phyloP scores from a whole-genome alignment of 441 rosid species.

The Corymbia calophylla region DNA sequence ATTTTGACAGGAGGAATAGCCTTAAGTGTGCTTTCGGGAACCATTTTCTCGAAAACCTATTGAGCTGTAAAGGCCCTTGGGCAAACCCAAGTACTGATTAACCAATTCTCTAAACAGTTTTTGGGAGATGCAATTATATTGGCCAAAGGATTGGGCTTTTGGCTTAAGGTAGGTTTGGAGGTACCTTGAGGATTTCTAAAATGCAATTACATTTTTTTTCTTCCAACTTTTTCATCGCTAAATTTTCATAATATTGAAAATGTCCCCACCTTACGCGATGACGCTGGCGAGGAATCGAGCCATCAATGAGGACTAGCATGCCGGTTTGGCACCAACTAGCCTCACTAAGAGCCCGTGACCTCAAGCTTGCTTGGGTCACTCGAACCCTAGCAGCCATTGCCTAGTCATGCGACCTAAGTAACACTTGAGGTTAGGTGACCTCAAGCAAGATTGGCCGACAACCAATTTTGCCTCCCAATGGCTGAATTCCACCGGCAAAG shows the following conservation, averaged over 20 bases:
- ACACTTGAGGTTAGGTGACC: accelerated
- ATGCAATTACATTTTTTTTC: background rate
- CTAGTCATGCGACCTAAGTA: accelerated
- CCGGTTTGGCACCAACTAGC: background rate
- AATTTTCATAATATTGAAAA: no score
- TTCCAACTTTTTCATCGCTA: accelerated
- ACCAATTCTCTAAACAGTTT: background rate
- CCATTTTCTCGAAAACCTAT: background rate
- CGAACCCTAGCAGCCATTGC: accelerated
- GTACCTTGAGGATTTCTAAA: background rate
- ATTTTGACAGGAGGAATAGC: background rate
- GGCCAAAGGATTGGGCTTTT: background rate
- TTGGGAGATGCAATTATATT: background rate
- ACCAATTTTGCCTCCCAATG: accelerated
- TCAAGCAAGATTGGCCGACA: accelerated
- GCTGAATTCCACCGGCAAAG: accelerated
- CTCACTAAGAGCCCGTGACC: accelerated
- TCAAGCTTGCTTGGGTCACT: accelerated
- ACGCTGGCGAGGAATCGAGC: accelerated
- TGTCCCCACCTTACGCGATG: background rate
- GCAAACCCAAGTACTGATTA: background rate
- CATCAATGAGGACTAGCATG: background rate
- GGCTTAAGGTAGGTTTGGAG: background rate
- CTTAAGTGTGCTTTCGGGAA: background rate
- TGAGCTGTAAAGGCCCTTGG: no score